These are phyloP conservation scores for Ceratocystis lukuohia DNA, from an alignment of 2,329 filamentous ascomycete genomes.

Conservation along the genomic window DNA sequence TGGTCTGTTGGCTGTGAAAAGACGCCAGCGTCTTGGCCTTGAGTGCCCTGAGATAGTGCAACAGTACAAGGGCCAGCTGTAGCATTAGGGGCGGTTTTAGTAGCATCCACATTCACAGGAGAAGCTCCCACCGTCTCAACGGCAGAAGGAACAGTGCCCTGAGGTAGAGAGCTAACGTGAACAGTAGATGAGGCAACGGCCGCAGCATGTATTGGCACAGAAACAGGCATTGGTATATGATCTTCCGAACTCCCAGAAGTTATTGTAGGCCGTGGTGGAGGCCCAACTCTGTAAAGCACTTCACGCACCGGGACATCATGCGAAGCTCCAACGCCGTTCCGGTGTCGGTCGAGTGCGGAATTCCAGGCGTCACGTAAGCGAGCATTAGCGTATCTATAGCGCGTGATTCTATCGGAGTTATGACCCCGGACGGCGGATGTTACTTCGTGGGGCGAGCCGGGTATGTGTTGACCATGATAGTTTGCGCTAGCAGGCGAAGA, in stretches of 20 bases:
- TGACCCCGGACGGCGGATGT: background rate
- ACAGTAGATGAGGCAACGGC: background rate
- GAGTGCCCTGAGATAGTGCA: background rate
- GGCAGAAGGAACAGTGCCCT: background rate
- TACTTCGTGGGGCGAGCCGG: background rate
- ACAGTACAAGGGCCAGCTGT: background rate
- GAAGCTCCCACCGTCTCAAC: background rate
- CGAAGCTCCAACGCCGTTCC: background rate
- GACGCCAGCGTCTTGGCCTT: background rate
- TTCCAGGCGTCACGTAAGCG: conserved; percentile 6
- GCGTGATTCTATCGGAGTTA: background rate
- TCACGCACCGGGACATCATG: background rate
- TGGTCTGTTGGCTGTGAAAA: background rate
- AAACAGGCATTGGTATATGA: background rate
- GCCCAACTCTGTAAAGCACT: conserved; percentile 3
- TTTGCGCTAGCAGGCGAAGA: background rate
- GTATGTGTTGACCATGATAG: background rate
- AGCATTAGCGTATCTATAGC: background rate
- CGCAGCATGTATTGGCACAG: background rate
- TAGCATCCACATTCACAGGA: background rate
- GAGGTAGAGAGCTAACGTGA: background rate
- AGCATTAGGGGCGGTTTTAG: conserved; percentile 5
- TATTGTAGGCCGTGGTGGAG: background rate
- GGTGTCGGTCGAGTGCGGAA: conserved; percentile 6
- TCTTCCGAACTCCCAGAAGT: background rate